Conservation (phyloP, 345 rosid species). For the Dimocarpus longan region DNA sequence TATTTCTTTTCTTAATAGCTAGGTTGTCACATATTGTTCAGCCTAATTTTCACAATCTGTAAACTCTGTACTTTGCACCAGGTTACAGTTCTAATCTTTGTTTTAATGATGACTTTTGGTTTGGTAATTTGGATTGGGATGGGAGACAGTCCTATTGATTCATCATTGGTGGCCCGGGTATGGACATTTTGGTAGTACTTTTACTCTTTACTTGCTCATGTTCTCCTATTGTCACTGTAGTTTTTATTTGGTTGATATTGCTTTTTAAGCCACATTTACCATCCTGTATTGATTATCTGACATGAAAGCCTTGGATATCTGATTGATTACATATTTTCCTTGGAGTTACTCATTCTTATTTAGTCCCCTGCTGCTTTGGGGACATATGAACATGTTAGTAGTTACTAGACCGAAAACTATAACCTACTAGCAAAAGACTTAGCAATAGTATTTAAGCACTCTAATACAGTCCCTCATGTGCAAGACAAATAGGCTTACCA, state of each 20-base stretch:
- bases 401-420: neutral
- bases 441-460: neutral
- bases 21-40: neutral
- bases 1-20: neutral
- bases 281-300: neutral
- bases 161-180: slow-evolving; percentile 57
- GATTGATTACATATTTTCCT: neutral
- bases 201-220: slow-evolving; percentile 10
- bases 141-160: slow-evolving; percentile 42
- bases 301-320: neutral
- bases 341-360: neutral
- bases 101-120: slow-evolving; percentile 52
- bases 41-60: slow-evolving; percentile 3
- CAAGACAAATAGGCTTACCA: neutral
- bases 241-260: slow-evolving; percentile 4
- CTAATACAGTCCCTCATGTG: neutral
- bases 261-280: neutral
- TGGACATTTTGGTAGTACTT: slow-evolving; percentile 21
- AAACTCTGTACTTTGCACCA: slow-evolving; percentile 26
- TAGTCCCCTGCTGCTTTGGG: neutral
- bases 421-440: neutral
- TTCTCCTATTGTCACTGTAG: neutral
- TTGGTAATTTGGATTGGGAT: slow-evolving; percentile 60
- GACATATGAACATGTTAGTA: neutral
- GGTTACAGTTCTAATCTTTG: slow-evolving; percentile 44